Percentiles rank a stretch among this genome's conserved stretches.
phyloP scores from a whole-genome alignment of 2,329 filamentous ascomycete species.

The Onygenales sp. region DNA sequence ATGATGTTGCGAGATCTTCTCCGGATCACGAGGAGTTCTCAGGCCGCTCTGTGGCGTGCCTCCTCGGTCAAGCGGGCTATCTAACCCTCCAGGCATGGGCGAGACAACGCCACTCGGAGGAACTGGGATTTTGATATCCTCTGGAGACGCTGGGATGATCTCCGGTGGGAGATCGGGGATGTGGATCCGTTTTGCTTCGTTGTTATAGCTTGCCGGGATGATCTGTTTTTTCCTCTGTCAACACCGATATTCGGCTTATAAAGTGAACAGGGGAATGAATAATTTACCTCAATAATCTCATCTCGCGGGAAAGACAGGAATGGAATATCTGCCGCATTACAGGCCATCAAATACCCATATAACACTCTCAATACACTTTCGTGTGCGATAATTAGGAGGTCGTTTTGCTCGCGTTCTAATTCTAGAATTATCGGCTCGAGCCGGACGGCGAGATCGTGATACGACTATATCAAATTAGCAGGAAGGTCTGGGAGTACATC shows the following conservation, averaged over 20 bases:
- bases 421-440: slow-evolving; percentile 97
- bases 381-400: slow-evolving; percentile 96
- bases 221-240: slow-evolving; percentile 44
- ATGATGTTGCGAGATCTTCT: slow-evolving; percentile 35
- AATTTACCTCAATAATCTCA: slow-evolving; percentile 78
- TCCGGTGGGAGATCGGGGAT: slow-evolving; percentile 60
- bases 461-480: slow-evolving; percentile 53
- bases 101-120: slow-evolving; percentile 46
- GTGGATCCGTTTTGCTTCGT: slow-evolving; percentile 81
- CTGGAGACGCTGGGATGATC: slow-evolving; percentile 67
- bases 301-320: slow-evolving; percentile 87
- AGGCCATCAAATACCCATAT: slow-evolving; percentile 98
- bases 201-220: slow-evolving; percentile 94
- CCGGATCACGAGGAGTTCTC: slow-evolving; percentile 33
- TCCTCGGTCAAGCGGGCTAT: slow-evolving; percentile 29
- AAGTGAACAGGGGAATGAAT: neutral
- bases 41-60: slow-evolving; percentile 34
- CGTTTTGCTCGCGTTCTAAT: slow-evolving; percentile 90
- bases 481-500: neutral
- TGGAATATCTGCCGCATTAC: slow-evolving; percentile 89
- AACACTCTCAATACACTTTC: slow-evolving; percentile 95
- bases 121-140: slow-evolving; percentile 72
- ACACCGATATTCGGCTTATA: neutral
- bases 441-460: slow-evolving; percentile 95
- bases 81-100: slow-evolving; percentile 33